A percentile compares a stretch with the other conserved stretches of the same genome.
Conservation (phyloP, 352 stramenopile species). For the Pythium plurisporium region DNA sequence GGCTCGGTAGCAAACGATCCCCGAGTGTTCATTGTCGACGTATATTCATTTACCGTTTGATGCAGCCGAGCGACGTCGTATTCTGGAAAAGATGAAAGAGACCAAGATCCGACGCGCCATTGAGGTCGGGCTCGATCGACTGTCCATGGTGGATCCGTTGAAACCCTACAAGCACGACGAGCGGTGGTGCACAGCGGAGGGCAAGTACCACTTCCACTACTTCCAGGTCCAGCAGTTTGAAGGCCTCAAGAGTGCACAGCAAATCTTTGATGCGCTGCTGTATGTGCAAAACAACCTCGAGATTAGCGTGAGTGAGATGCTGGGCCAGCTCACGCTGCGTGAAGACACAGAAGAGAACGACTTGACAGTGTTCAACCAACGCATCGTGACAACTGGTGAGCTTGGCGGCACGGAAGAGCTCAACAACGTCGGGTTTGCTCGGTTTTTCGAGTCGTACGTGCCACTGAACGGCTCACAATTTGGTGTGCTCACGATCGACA, state of each 20-base stretch:
- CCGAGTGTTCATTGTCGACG: constrained; percentile 4
- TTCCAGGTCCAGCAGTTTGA: constrained; percentile 21
- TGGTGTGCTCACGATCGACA: constrained; percentile 32
- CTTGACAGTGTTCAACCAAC: constrained; percentile 38
- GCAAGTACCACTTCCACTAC: constrained; percentile 8
- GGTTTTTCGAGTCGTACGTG: constrained; percentile 29
- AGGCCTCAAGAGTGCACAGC: constrained; percentile 35
- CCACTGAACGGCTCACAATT: constrained; percentile 18
- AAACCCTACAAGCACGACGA: constrained; percentile 12
- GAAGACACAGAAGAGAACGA: constrained; percentile 40
- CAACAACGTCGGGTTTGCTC: constrained; percentile 24
- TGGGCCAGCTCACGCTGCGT: constrained; percentile 44
- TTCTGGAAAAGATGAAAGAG: constrained; percentile 8
- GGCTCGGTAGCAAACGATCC: constrained; percentile 5
- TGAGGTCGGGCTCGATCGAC: neutral
- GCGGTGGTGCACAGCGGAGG: constrained; percentile 12
- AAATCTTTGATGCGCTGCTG: constrained; percentile 44
- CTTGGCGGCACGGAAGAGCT: constrained; percentile 20
- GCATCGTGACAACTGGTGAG: constrained; percentile 30
- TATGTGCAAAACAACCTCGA: constrained; percentile 50
- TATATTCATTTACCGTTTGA: constrained; percentile 11
- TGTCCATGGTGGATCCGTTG: constrained; percentile 2
- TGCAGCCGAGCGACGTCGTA: neutral
- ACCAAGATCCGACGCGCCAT: constrained; percentile 8
- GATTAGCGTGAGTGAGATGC: constrained; percentile 47